Evolutionary conservation across 1,284 basidiomycete species (phyloP).

Genomic region (Ganoderma resinaceum): DNA sequence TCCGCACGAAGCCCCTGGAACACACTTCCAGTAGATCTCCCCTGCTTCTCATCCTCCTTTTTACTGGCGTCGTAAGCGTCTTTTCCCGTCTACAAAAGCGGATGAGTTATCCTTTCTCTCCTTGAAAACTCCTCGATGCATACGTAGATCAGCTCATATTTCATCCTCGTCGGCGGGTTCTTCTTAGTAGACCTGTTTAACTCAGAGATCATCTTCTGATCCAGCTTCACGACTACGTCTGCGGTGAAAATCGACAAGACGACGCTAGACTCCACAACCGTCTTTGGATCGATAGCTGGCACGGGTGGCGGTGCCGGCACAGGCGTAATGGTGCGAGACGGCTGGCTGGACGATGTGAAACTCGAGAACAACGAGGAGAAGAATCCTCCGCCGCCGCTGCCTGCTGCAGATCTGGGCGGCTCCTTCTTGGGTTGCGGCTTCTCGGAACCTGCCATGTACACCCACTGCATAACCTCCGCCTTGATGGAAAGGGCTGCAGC

Average conservation of each 20-base stretch:
- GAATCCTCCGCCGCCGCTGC: conserved; percentile 54
- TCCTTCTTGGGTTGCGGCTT: conserved; percentile 53
- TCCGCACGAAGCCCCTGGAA: conserved; percentile 88
- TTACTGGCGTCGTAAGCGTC: conserved; percentile 85
- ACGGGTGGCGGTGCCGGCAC: conserved; percentile 48
- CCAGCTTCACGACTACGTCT: conserved; percentile 78
- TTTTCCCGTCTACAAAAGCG: conserved; percentile 73
- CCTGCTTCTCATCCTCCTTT: conserved; percentile 67
- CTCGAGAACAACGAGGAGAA: conserved; percentile 83
- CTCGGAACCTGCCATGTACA: conserved; percentile 76
- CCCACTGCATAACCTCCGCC: conserved; percentile 85
- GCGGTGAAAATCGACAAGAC: conserved; percentile 87
- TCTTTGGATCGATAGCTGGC: conserved; percentile 59
- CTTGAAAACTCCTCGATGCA: conserved; percentile 34
- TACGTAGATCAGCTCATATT: conserved; percentile 89
- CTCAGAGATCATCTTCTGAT: conserved; percentile 78
- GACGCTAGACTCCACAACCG: conserved; percentile 69
- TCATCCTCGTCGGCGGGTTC: conserved; percentile 82
- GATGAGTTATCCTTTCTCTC: background rate
- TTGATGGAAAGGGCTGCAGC: conserved; percentile 78
- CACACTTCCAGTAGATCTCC: conserved; percentile 74
- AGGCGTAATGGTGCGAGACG: conserved; percentile 50
- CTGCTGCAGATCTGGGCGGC: conserved; percentile 39
- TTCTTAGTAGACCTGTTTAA: conserved; percentile 96
- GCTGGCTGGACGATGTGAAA: conserved; percentile 53